These are phyloP conservation scores for Colletotrichum scovillei DNA, from an alignment of 2,329 filamentous ascomycete genomes.

Conservation along the genomic window DNA sequence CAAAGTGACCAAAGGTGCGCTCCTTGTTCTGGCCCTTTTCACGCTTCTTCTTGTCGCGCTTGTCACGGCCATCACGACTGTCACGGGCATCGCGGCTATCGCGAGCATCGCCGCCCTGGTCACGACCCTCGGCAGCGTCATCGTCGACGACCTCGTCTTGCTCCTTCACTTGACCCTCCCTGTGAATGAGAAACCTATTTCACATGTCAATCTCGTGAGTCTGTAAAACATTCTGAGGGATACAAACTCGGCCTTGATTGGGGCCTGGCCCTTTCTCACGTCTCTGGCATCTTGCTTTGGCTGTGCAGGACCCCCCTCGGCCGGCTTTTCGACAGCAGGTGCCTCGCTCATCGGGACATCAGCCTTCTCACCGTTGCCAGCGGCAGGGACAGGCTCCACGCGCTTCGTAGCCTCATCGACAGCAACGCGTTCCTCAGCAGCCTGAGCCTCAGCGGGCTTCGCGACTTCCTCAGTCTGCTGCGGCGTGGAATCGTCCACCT, in stretches of 20 bases:
- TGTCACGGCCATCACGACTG: slow-evolving; percentile 51
- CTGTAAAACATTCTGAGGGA: not conserved
- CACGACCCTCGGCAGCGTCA: slow-evolving; percentile 60
- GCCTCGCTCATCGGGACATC: slow-evolving; percentile 31
- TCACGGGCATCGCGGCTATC: slow-evolving; percentile 62
- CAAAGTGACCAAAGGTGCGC: slow-evolving; percentile 82
- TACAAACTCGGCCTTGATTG: slow-evolving; percentile 52
- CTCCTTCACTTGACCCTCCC: slow-evolving; percentile 62
- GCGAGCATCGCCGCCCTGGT: slow-evolving; percentile 54
- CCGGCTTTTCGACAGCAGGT: not conserved
- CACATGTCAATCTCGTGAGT: slow-evolving; percentile 2
- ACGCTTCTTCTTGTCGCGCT: slow-evolving; percentile 58
- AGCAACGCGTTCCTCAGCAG: slow-evolving; percentile 17
- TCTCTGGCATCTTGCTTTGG: slow-evolving; percentile 36
- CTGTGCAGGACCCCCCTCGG: not conserved
- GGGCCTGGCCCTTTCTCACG: slow-evolving; percentile 43
- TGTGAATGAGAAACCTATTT: slow-evolving; percentile 47
- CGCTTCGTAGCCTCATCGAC: slow-evolving; percentile 27
- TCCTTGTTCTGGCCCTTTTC: slow-evolving; percentile 79
- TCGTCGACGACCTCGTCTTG: slow-evolving; percentile 60
- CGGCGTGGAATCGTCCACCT: slow-evolving; percentile 33
- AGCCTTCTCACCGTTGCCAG: slow-evolving; percentile 6
- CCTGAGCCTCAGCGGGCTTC: not conserved
- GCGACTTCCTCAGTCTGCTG: slow-evolving; percentile 1
- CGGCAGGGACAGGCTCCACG: slow-evolving; percentile 26